Base-by-base conservation (phyloP, 78 protist species). In the Monocercomonoides exilis region DNA sequence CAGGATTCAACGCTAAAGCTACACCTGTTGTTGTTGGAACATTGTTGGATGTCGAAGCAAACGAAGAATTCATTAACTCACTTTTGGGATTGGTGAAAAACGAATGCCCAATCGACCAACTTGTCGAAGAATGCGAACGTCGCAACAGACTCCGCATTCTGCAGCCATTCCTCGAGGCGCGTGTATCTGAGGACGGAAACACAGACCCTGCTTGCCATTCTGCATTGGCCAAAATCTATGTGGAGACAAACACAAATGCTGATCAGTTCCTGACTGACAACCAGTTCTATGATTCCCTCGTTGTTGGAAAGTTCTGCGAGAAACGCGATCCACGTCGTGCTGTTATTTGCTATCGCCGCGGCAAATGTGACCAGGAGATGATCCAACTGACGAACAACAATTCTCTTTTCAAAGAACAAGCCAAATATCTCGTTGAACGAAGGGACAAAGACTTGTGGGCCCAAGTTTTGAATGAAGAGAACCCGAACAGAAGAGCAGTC, bases 181-280 rank as follows among this genome's bases (percentile, higher is more conserved):
- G 96, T 54, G 90, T 90, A 34, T 89, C 42, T 2, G 2, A 84
- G 41, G 97, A 90, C 82, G 95, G 93, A 54, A 86, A 54, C 86
- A 85, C 84, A 43, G 99, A 98, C 43, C 90, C 98, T 4, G 96
- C 95, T 34, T 87, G 93, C 21, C 98, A 97, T 96, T 96, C 98
- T 54, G 99, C 99, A 1, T 92, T 98, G 42, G 99, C 99, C 88
- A 98, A 96, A 96, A 93, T 97, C 84, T 95, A 96, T 97, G 91
- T 98, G 38, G 99, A 98, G 87, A 54, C 89, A 79, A 91, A 92
- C 92, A 85, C 88, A 85, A 88, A 89, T 82, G 93, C 99, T 82
- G 98, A 97, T 87, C 80, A 95, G 45, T 96, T 97, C 95, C 94
- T 98, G 64, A 29, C 63, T n/a, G 46, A 64, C 86, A 98, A 98